A percentile compares a stretch with the other conserved stretches of the same genome.
These are phyloP conservation scores for Pythium sp. DNA, from an alignment of 352 stramenopile genomes.

Conservation along the genomic window DNA sequence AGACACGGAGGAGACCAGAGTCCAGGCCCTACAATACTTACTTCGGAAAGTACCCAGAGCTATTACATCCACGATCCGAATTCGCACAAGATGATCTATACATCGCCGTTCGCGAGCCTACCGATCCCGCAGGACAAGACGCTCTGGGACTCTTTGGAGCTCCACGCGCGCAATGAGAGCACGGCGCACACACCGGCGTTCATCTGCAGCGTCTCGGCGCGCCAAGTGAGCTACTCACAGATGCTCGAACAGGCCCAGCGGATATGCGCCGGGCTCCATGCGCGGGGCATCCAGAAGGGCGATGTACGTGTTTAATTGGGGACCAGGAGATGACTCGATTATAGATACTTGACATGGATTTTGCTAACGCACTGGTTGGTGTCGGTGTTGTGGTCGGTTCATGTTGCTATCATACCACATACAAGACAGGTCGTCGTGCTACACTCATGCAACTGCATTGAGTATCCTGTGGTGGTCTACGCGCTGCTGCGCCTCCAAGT, in stretches of 20 bases:
- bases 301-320: conserved; percentile 28
- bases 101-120: conserved; percentile 27
- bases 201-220: conserved; percentile 42
- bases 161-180: conserved; percentile 23
- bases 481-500: conserved; percentile 38
- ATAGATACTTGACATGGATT: neutral
- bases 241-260: conserved; percentile 22
- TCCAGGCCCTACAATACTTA: neutral
- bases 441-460: conserved; percentile 54
- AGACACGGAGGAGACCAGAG: neutral
- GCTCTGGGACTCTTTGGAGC: conserved; percentile 41
- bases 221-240: conserved; percentile 32
- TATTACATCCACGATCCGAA: neutral
- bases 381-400: conserved; percentile 1
- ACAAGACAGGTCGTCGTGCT: conserved; percentile 38
- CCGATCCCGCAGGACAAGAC: conserved; percentile 28
- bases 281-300: conserved; percentile 34
- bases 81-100: conserved; percentile 32
- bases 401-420: neutral
- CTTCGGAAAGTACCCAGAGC: neutral
- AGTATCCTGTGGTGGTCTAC: conserved; percentile 44
- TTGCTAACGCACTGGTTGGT: neutral
- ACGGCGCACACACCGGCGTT: conserved; percentile 27
- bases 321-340: neutral
- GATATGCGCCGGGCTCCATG: conserved; percentile 36